Evolutionary conservation across 352 stramenopile genomes (phyloP), one percentile per base, ranked within the genome.

Genomic region (Thraustotheca clavata): DNA sequence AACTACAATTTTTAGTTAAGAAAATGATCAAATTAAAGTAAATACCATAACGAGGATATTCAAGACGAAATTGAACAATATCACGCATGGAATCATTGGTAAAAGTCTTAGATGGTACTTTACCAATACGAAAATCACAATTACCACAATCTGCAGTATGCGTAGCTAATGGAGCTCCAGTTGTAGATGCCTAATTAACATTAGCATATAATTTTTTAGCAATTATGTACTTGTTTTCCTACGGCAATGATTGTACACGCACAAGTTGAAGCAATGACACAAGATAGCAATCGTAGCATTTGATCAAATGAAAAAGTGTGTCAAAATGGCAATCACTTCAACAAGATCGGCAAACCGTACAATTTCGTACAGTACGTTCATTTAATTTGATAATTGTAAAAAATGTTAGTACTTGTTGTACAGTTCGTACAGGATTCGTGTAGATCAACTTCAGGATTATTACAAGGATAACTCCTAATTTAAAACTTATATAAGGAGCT

Each of bases 61-160:
- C 69, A 32, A 85, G 80, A 34, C 69, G 62, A 26, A 74, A 75
- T 32, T 87, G 75, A 60, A 87, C 73, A 27, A 88, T 77, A 20
- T 88, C 71, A 68, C 88, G 84, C 43, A 67, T 59, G 0, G 76
- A 72, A 36, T 65, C 79, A 1, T 67, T 33, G 7, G 73, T 63
- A 55, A 88, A 73, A 38, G 55, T 78, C 60, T 83, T 73, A 27
- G 73, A 71, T 1, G 84, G 84, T 34, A 94, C 80, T 40, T 91
- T 94, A 66, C 71, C 79, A 62, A 91, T 75, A 33, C 84, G 84
- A 62, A 90, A 94, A 70, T 94, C 84, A 62, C 84, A 91, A 34
- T 77, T 89, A 55, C 78, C 88, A 62, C 84, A 91, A 70, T 94
- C 84, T 66, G 87, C 90, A 46, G 79, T 89, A 70, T 94, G 84